Evolutionary conservation across 225 moss, liverwort and hornwort species (phyloP).

Genomic region (Anthoceros angustus): DNA sequence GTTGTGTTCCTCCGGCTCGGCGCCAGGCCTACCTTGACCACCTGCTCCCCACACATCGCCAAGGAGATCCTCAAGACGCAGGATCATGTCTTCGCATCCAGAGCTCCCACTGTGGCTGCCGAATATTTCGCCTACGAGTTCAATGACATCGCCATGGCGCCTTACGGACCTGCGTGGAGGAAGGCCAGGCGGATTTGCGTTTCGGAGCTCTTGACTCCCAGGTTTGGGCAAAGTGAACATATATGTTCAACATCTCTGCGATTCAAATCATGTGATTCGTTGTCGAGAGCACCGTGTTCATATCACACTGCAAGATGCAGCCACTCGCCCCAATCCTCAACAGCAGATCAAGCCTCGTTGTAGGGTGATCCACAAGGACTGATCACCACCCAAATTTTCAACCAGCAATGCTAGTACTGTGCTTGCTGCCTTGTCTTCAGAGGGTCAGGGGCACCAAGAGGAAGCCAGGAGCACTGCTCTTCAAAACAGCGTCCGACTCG

Average conservation of each 20-base stretch:
- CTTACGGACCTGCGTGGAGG: background rate
- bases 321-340: too few species aligned
- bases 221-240: background rate
- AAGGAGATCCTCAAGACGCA: constrained; percentile 5
- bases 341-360: too few species aligned
- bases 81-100: constrained; percentile 1
- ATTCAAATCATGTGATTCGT: background rate
- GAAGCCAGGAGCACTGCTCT: too few species aligned
- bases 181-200: background rate
- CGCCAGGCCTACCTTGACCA: background rate
- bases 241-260: background rate
- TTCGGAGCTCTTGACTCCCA: background rate
- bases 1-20: background rate
- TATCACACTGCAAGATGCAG: too few species aligned
- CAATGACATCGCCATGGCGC: background rate
- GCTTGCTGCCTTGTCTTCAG: too few species aligned
- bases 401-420: too few species aligned
- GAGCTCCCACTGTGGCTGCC: background rate
- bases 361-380: too few species aligned
- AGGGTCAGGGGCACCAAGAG: too few species aligned
- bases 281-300: background rate
- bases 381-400: too few species aligned
- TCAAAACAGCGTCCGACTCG: too few species aligned
- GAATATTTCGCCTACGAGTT: background rate
- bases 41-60: background rate